Evolutionary conservation across 2,329 filamentous ascomycete genomes (phyloP), one percentile per base, ranked within the genome.

Genomic region (Ramichloridium luteum): DNA sequence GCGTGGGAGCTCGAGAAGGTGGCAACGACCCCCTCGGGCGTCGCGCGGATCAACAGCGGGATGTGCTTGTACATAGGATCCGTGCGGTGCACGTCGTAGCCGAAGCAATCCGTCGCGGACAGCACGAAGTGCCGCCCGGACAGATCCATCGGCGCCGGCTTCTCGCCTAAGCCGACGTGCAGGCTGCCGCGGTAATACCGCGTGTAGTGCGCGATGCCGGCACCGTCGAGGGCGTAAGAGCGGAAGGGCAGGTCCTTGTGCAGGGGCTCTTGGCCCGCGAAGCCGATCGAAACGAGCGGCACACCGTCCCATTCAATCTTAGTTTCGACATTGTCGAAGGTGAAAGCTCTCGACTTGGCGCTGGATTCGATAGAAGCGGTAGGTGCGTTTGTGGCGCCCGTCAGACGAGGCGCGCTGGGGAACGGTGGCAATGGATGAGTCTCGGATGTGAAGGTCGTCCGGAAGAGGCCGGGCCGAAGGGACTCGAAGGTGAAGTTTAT

Each of bases 11-110:
- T 77, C 0, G 77, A 81, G 51, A 83, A 80, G 12, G 76, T 66
- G 1, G 67, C 78, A 0, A 82, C 66, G 30, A 72, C 77, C 0
- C 76, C 77, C 3, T 67, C 48, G 0, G 74, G 68, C 0, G 72
- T 76, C 1, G 70, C 72, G 34, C 80, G 79, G 54, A 83, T 76
- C 16, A 84, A 60, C 0, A 83, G 63, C 0, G 79, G 79, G 23
- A 82, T 79, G 45, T 82, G 74, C 56, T 84, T 83, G 59, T 83
- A 83, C 32, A 82, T 60, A 1, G 78, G 78, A 50, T 83, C 77
- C 3, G 76, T 78, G 6, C 68, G 67, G 48, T 80, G 73, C 3
- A 74, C 69, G 43, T 83, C 77, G 47, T 84, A 82, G 2, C 78
- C 76, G 43, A 83, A 83, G 22, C 70, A 77, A 51, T 83, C 78